Conservation (phyloP, 176 grass and related monocot genomes). For the Chrysopogon serrulatus region DNA sequence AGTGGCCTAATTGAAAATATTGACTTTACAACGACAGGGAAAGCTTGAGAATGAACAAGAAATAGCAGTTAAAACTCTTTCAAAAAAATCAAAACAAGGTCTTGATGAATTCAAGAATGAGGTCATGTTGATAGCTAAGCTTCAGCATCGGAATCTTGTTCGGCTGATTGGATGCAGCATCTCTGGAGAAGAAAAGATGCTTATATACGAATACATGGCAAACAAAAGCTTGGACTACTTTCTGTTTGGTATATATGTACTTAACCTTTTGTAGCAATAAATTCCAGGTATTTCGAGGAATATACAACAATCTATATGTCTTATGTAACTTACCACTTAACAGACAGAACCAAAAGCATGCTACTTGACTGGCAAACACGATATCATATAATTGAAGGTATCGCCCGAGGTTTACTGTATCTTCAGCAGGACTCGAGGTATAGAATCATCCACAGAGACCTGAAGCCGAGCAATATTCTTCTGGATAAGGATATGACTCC, state of each 20-base stretch:
- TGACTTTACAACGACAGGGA: slow-evolving; percentile 49
- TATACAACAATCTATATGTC: background rate
- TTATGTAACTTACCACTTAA: too few relatives aligned
- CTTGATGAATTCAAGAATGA: slow-evolving; percentile 63
- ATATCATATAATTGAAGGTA: slow-evolving; percentile 63
- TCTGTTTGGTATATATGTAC: slow-evolving; percentile 53
- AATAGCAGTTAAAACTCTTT: slow-evolving; percentile 76
- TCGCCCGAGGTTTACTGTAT: slow-evolving; percentile 59
- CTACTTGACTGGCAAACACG: slow-evolving; percentile 54
- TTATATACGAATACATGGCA: slow-evolving; percentile 68
- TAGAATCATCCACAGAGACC: slow-evolving; percentile 71
- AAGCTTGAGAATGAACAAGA: slow-evolving; percentile 53
- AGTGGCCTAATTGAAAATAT: background rate
- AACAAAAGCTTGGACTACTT: slow-evolving; percentile 73
- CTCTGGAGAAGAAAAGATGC: slow-evolving; percentile 51
- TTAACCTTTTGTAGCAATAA: background rate
- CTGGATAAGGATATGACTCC: too few relatives aligned
- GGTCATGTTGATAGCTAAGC: slow-evolving; percentile 62
- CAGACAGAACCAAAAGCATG: slow-evolving; percentile 43
- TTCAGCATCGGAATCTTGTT: slow-evolving; percentile 75
- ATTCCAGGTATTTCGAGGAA: background rate
- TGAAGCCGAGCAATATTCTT: slow-evolving; percentile 73
- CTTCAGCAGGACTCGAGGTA: slow-evolving; percentile 77
- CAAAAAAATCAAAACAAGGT: slow-evolving; percentile 52
- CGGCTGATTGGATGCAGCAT: slow-evolving; percentile 55